Conservation (phyloP, 2,329 filamentous ascomycete genomes). For the Pseudogymnoascus sp. region DNA sequence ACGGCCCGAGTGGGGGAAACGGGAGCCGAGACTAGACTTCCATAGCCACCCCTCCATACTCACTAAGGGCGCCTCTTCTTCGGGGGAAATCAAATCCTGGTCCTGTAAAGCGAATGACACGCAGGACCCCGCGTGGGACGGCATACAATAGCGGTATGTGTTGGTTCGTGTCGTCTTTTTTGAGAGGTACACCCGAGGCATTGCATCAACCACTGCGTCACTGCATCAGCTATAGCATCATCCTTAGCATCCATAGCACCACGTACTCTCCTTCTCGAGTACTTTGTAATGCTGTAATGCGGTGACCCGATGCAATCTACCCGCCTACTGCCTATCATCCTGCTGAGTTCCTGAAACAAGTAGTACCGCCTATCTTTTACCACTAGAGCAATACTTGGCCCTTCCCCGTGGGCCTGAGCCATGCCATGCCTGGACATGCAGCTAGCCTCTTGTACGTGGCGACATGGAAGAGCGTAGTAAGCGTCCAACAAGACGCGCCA, state of each 20-base stretch:
- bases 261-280: not conserved
- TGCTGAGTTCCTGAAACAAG: not conserved
- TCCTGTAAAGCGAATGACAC: not conserved
- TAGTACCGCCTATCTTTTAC: not conserved
- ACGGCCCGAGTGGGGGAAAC: not conserved
- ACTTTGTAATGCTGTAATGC: not conserved
- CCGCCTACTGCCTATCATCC: not conserved
- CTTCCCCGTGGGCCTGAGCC: not conserved
- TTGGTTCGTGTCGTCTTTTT: not conserved
- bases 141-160: not conserved
- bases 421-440: not conserved
- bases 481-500: not conserved
- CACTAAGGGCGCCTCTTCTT: not conserved
- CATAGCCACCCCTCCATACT: not conserved
- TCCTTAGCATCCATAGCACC: not conserved
- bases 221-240: no score
- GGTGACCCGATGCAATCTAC: not conserved
- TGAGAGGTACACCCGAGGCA: not conserved
- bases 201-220: not conserved
- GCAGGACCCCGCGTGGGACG: not conserved
- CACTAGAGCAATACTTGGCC: not conserved
- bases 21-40: not conserved
- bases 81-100: not conserved
- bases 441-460: not conserved
- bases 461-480: not conserved